Conservation (phyloP, 108 stramenopile genomes). For the Pseudonitzschia multiseries region DNA sequence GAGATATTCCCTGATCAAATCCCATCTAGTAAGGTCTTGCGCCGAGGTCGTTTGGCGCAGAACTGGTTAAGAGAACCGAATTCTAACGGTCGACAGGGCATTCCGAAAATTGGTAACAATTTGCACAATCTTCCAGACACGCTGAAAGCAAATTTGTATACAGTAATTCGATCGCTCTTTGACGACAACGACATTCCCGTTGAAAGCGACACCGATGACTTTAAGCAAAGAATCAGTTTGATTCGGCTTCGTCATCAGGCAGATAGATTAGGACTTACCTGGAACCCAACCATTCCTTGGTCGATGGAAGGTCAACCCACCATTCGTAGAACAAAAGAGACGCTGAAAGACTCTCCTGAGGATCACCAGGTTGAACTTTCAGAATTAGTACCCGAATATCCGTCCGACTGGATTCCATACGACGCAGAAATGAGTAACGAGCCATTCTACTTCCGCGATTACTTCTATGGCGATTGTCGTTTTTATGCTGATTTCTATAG, state of each 20-base stretch:
- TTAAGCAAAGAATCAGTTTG: conserved; percentile 58
- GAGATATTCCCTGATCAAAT: conserved; percentile 65
- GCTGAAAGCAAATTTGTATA: conserved; percentile 55
- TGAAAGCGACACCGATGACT: conserved; percentile 43
- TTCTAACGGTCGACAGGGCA: conserved; percentile 4
- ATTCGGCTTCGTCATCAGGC: conserved; percentile 71
- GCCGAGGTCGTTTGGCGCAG: conserved; percentile 19
- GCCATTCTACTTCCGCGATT: conserved; percentile 37
- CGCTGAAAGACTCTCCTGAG: background rate
- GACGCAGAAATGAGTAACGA: conserved; percentile 47
- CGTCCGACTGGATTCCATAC: conserved; percentile 76
- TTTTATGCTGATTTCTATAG: conserved; percentile 42
- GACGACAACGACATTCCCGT: conserved; percentile 56
- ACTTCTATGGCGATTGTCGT: conserved; percentile 28
- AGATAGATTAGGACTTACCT: conserved; percentile 56
- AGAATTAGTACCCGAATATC: conserved; percentile 69
- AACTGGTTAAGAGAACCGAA: conserved; percentile 8
- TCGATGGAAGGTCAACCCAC: conserved; percentile 36
- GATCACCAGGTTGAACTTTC: conserved; percentile 39
- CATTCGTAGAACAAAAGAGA: conserved; percentile 6
- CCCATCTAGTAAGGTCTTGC: conserved; percentile 34
- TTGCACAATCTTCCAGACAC: conserved; percentile 49
- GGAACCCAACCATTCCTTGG: conserved; percentile 54
- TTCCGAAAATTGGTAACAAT: conserved; percentile 63
- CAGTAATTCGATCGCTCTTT: conserved; percentile 37